These are phyloP conservation scores for Nematocida sp. DNA, from an alignment of 371 early-diverging fungal genomes.

Conservation along the genomic window DNA sequence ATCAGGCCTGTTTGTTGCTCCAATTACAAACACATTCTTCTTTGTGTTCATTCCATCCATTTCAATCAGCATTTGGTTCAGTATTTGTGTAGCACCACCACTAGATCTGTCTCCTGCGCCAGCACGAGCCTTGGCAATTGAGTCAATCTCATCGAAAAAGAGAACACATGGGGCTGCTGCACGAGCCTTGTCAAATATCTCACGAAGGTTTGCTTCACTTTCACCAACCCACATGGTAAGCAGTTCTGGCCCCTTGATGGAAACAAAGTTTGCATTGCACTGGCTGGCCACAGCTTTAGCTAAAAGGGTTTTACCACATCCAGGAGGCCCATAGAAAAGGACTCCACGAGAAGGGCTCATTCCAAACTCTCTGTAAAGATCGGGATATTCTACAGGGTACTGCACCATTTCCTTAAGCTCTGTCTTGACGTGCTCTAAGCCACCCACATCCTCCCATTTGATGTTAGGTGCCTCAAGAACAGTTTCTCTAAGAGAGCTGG, in stretches of 20 bases:
- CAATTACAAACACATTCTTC: conserved; percentile 86
- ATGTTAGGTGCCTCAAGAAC: conserved; percentile 97
- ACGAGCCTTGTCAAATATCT: conserved; percentile 98
- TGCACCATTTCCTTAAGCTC: conserved; percentile 98
- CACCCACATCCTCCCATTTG: conserved; percentile 97
- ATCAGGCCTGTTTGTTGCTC: conserved; percentile 95
- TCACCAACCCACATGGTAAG: conserved; percentile 99
- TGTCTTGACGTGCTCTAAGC: conserved; percentile 92
- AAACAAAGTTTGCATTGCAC: conserved; percentile 99
- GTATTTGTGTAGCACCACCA: conserved; percentile 81
- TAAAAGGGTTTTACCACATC: conserved; percentile 97
- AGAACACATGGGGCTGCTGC: conserved; percentile 98
- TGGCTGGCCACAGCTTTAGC: conserved; percentile 99
- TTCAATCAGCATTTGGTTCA: conserved; percentile 98
- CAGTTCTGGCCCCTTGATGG: conserved; percentile 98
- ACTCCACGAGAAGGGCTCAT: conserved; percentile 98
- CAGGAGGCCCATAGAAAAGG: conserved; percentile 98
- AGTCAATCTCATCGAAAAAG: conserved; percentile 99
- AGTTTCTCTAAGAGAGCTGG: conserved; percentile 96
- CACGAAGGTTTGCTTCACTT: conserved; percentile 96
- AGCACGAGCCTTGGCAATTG: conserved; percentile 94
- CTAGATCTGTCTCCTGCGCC: conserved; percentile 78
- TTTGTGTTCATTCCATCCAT: conserved; percentile 99
- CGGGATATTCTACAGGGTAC: conserved; percentile 98
- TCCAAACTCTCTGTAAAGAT: conserved; percentile 98